phyloP scores from a whole-genome alignment of 2,329 filamentous ascomycete genomes.

The Daldinia sp. region DNA sequence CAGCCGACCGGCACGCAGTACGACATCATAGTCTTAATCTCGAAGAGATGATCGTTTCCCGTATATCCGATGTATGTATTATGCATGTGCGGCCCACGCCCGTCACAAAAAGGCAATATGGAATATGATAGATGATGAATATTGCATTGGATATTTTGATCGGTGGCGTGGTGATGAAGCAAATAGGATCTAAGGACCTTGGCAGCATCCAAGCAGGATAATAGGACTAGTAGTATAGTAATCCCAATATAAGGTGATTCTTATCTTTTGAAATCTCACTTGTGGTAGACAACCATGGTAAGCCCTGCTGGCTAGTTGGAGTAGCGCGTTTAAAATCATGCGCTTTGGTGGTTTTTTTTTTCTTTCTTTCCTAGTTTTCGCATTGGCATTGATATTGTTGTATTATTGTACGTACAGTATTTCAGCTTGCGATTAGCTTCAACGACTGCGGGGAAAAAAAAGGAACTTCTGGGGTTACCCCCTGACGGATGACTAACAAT shows the following conservation, averaged over 20 bases:
- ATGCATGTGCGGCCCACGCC: slow-evolving; percentile 11
- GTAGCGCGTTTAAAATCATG: slow-evolving; percentile 4
- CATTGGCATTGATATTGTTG: not conserved
- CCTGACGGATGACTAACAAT: slow-evolving; percentile 3
- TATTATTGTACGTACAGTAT: not conserved
- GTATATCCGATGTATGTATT: slow-evolving; percentile 13
- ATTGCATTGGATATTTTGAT: slow-evolving; percentile 13
- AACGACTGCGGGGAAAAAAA: slow-evolving; percentile 1
- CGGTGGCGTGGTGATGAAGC: slow-evolving; percentile 20
- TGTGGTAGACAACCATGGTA: slow-evolving; percentile 1
- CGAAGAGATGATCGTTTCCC: slow-evolving; percentile 8
- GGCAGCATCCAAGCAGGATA: slow-evolving; percentile 13
- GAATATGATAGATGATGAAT: slow-evolving; percentile 11
- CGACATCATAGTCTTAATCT: slow-evolving; percentile 12
- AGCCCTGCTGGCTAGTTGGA: slow-evolving; percentile 15
- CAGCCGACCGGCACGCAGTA: slow-evolving; percentile 23
- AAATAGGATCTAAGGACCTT: slow-evolving; percentile 25
- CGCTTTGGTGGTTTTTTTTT: not conserved
- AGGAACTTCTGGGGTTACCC: not conserved
- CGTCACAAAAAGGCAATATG: not conserved
- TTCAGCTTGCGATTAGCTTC: slow-evolving; percentile 24
- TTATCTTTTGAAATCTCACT: slow-evolving; percentile 19
- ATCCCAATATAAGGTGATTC: slow-evolving; percentile 16
- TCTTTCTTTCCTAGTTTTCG: too few relatives aligned
- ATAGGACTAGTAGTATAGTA: slow-evolving; percentile 25